Base-by-base conservation (phyloP, 2,329 filamentous ascomycete genomes). In the Pestalotiopsis sp. region DNA sequence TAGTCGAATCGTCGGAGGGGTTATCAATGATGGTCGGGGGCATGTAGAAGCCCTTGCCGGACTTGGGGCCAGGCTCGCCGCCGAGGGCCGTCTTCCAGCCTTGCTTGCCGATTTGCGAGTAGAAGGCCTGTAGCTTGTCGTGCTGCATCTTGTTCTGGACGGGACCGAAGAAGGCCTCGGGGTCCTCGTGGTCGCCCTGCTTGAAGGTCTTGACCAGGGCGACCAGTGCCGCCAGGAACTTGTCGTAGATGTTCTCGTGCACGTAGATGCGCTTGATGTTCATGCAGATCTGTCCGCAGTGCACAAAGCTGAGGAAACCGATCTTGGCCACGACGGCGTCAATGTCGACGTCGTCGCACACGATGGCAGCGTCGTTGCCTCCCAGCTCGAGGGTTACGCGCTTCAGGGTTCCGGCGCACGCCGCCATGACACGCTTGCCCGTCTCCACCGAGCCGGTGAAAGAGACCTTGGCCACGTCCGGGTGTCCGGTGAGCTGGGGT, bases 121-220 rank as follows among this genome's bases (percentile, higher is more conserved):
- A 83, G 70, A 90, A 85, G 12, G 81, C 77, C 73, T 85, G 86
- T 27, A 90, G 87, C 27, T 85, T 85, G 61, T 90, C 86, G 74
- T 85, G 92, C 77, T 92, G 91, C 84, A 89, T 86, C 72, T 83
- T 79, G 78, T 92, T 92, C 69, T 90, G 89, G 2, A 92, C 78
- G 0, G 91, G 91, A 0, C 89, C 87, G 67, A 89, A 84, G 77
- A 78, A 52, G 75, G 76, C 17, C 73, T 72, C 4, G 65, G 58
- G 11, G 69, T 27, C 57, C 27, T 59, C 70, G 27, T 80, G 78
- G 66, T 77, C 76, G 68, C 76, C 72, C 9, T 84, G 81, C 57
- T 80, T 80, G 64, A 78, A 82, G 66, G 84, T 82, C 45, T 84
- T 83, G 45, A 85, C 82, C 58, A 82, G 79, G 4, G 84, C 79